Base-by-base conservation (phyloP, 202 grass and related monocot genomes). In the Panicum hallii region DNA sequence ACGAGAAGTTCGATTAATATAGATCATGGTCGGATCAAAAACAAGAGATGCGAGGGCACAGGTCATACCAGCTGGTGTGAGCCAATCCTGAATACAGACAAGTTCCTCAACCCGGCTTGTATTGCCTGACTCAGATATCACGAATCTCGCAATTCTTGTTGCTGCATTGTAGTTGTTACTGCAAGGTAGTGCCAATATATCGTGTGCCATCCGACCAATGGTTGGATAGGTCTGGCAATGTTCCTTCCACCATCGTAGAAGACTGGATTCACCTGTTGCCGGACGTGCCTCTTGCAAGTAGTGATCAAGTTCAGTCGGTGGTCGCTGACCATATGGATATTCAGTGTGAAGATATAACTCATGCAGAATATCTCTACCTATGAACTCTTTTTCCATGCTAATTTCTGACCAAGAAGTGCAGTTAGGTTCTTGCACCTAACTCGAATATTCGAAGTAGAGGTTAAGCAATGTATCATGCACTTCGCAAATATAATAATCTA, bases 141-240 rank as follows among this genome's bases (percentile, higher is more conserved):
- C 20, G 5, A 53, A 7, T 54, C 6, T 66, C 1, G 38, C 84
- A 5, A 47, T 80, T 26, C 7, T 81, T 87, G 13, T 67, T 48
- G 36, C 58, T 75, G 20, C 22, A 10, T 73, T 74, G 68, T 38
- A 57, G 19, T 74, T 23, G 8, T 12, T 65, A 23, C 10, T 16
- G 4, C 32, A 8, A 42, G 77, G 69, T 46, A 58, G 72, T 66
- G 84, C 69, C n/a, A 80, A 38, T 50, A 86, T 48, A 74, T 80
- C 69, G 9, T 77, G 23, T 11, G 77, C 77, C 69, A 86, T 81
- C 47, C 22, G 41, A 9, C 36, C 23, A 63, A 80, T 17, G 8
- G 47, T 80, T 26, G 36, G 47, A 47, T 86, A 66, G 1, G 22
- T 80, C 57, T 66, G 36, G 26, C 63, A 57, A 54, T 80, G 38